Evolutionary conservation across 495 filamentous ascomycete species (phyloP), one percentile per base, ranked within the genome.

Genomic region (Penicillium steckii): DNA sequence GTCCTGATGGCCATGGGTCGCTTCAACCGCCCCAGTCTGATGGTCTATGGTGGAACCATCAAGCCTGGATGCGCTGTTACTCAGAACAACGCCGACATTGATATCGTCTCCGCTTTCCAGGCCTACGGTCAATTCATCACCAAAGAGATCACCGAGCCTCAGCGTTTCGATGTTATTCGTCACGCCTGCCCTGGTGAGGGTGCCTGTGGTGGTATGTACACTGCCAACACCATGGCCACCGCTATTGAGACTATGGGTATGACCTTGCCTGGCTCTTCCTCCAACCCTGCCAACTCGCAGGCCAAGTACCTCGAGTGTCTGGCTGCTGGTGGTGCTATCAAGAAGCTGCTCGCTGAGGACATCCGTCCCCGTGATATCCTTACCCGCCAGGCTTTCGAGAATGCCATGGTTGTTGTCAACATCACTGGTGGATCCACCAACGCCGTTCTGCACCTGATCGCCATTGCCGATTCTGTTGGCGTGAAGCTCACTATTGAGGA

Each of bases 181-280:
- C 78, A 97, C 70, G 94, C 94, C 27, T 97, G 93, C 70, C 93
- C 93, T 33, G 94, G 94, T 40, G 79, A 86, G 53, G 94, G 94
- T 53, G 94, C 95, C 17, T 98, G 94, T 65, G 94, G 94, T 64
- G 94, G 94, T 53, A 98, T 98, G 94, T 98, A 98, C 77, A 98
- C 94, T 15, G 94, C 94, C 48, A 98, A 98, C 79, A 98, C 94
- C 44, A 95, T 98, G 91, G 94, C 94, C 40, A 87, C 87, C 4
- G 92, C 92, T n/a, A 95, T 97, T 56, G 94, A 98, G 73, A 83
- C 85, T 29, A 90, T 98, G 81, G 94, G 94, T 48, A 92, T 98
- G 88, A 90, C 90, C 3, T 80, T 98, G 24, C 90, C 94, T 10
- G 94, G 95, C 4, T 96, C 91, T 23, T 96, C 90, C 13, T 93